Base-by-base conservation (phyloP, 495 filamentous ascomycete species). In the Trichocladium antarcticum region DNA sequence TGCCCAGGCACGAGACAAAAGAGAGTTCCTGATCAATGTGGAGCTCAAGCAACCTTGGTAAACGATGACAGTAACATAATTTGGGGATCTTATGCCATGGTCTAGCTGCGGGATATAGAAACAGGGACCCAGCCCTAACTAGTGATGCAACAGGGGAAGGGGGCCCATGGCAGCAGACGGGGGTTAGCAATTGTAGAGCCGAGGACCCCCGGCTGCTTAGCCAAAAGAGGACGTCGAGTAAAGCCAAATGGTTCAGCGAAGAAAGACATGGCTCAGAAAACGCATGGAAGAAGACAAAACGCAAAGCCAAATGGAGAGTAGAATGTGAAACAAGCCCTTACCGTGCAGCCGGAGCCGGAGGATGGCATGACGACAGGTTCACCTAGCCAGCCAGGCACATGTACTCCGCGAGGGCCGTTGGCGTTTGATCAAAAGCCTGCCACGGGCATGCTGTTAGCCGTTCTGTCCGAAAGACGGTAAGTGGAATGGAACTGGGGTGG, bases 31-130 rank as follows among this genome's bases (percentile, higher is more conserved):
- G 68, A 68, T 62, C 59, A 57, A 61, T 64, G 57, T 46, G 68
- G 68, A 68, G 66, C 57, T 63, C 59, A 50, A 63, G 59, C 61
- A 56, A 63, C 63, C 65, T 67, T 62, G 68, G 55, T 66, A 64
- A 70, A 62, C 66, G 62, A 69, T 68, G 66, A 68, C 67, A 62
- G 66, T 68, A 71, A 68, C 71, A 74, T 74, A 74, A 74, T 73
- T 70, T 68, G 72, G 62, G 65, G 68, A 71, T 74, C 72, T 74
- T 74, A 74, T 73, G 71, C 69, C 67, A 74, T 73, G 69, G 69
- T 65, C 55, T 67, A 56, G 59, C 59, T 70, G 62, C 68, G 66
- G 68, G 66, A 73, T 74, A 71, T 71, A 71, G 68, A 69, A 68
- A 62, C 61, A 56, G 57, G 61, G 64, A 61, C 67, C 67, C 61